phyloP scores from a whole-genome alignment of 768 basidiomycete genomes.

The Botryobasidium botryosum region DNA sequence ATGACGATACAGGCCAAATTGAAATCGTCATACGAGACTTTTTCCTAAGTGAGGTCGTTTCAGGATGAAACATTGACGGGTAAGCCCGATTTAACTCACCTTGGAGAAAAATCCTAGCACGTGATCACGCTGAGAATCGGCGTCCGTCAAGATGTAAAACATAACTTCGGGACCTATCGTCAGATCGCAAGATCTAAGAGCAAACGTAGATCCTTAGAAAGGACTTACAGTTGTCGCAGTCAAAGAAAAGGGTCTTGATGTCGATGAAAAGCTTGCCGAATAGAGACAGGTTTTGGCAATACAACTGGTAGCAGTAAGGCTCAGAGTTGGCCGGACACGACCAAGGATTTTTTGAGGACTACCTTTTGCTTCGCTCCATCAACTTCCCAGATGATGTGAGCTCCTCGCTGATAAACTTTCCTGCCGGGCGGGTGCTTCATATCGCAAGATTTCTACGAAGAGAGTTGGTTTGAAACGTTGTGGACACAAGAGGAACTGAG shows the following conservation, averaged over 20 bases:
- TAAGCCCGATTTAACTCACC: constrained; percentile 17
- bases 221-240: constrained; percentile 63
- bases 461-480: neutral
- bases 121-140: constrained; percentile 58
- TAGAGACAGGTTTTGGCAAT: constrained; percentile 88
- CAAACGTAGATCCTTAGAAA: neutral
- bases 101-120: constrained; percentile 68
- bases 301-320: constrained; percentile 39
- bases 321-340: neutral
- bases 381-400: constrained; percentile 88
- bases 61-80: neutral
- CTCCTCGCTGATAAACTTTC: constrained; percentile 80
- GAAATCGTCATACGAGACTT: constrained; percentile 89
- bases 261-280: constrained; percentile 99
- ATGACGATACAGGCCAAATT: constrained; percentile 95
- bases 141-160: constrained; percentile 87
- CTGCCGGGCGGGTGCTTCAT: constrained; percentile 63
- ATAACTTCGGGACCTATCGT: constrained; percentile 34
- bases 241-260: constrained; percentile 88
- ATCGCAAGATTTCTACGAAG: constrained; percentile 44
- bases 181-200: neutral
- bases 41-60: constrained; percentile 63
- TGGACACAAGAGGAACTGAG: neutral
- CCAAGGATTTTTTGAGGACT: neutral
- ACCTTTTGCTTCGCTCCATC: constrained; percentile 81